Percentiles rank a stretch among this genome's conserved stretches.
phyloP scores from a whole-genome alignment of 805 yeast species.

The Martiniozyma abietophila region DNA sequence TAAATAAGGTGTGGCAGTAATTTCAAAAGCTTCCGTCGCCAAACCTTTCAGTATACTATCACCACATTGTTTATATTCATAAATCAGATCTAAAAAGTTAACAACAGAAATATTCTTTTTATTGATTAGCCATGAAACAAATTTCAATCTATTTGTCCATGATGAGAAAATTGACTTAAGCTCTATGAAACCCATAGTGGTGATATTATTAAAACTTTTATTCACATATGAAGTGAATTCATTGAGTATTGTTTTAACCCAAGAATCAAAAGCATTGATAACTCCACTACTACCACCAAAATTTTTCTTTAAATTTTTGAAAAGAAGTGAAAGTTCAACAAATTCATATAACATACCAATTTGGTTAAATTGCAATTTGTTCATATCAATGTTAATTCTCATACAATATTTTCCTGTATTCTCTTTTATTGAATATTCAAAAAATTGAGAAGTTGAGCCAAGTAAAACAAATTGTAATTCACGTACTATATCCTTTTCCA shows the following conservation, averaged over 20 bases:
- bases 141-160: conserved; percentile 47
- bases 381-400: conserved; percentile 3
- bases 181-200: conserved; percentile 2
- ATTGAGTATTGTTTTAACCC: neutral
- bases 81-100: conserved; percentile 45
- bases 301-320: conserved; percentile 4
- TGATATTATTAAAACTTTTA: neutral
- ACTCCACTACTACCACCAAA: neutral
- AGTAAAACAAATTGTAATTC: conserved; percentile 6
- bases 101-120: conserved; percentile 32
- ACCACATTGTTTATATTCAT: conserved; percentile 49
- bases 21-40: conserved; percentile 35
- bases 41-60: conserved; percentile 42
- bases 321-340: conserved; percentile 7
- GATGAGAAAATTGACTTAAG: conserved; percentile 32
- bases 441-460: conserved; percentile 7
- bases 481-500: conserved; percentile 2
- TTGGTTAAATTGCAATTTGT: conserved; percentile 5
- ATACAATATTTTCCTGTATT: neutral
- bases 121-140: conserved; percentile 38
- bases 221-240: neutral
- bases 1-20: conserved; percentile 48
- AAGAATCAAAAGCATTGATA: neutral
- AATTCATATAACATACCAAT: conserved; percentile 7
- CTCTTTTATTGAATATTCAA: conserved; percentile 1